Base-by-base conservation (phyloP, 176 grass and related monocot genomes). In the Hyparrhenia diplandra region DNA sequence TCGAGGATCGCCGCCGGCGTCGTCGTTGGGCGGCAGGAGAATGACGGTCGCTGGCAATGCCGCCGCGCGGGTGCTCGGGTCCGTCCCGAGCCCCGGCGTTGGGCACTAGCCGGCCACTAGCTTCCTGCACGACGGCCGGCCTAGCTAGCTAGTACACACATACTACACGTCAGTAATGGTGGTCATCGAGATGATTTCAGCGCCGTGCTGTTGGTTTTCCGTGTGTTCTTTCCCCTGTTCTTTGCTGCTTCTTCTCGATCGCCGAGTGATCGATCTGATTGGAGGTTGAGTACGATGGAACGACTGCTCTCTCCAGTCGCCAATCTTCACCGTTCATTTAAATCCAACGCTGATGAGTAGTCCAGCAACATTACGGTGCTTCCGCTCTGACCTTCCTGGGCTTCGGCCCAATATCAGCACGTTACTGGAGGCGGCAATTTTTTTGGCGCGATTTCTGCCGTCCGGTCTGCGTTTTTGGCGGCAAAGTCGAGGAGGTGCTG, bases 31-130 rank as follows among this genome's bases (percentile, higher is more conserved):
- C 79, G 32, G 37, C 46, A 83, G 18, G 69, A 41, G 1, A 21
- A 2, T 36, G n/a, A 36, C 28, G 18, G 18, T 4, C 65, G 29
- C n/a, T 1, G 47, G 41, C 84, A 92, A 77, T 84, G 20, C 73
- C 23, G 73, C 69, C 32, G 73, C 70, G 60, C 79, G 92, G 79
- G 67, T 84, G 34, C 1, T 93, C 81, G 95, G 84, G 8, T 98
- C 95, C 4, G 92, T 98, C 5, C 95, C 95, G 64, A 98, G 95
- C 88, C 95, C 95, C 1, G 92, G 90, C 11, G 86, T 94, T 32
- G 95, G 95, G 4, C 95, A 98, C 34, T 92, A 97, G 77, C 13
- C 27, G n/a, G n/a, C n/a, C n/a, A 12, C 28, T 71, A 27, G 7
- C 41, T 14, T 1, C 20, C 10, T 23, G 16, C 49, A 10, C 35